A percentile compares a stretch with the other conserved stretches of the same genome.
These are phyloP conservation scores for Tylopilus plumbeoviolaceoides DNA, from an alignment of 768 basidiomycete genomes.

Conservation along the genomic window DNA sequence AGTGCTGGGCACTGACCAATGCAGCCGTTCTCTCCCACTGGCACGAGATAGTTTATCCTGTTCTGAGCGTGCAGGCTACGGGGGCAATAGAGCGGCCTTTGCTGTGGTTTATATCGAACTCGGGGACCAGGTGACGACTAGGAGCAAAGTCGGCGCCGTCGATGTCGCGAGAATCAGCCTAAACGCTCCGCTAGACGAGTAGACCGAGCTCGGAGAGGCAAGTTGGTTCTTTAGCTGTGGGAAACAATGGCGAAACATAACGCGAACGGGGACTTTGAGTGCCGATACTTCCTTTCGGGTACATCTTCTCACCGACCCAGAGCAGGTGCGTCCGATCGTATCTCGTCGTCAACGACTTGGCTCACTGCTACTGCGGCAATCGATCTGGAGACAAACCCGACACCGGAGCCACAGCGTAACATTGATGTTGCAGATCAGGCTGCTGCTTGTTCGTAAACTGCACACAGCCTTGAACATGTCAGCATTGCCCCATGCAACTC, in stretches of 20 bases:
- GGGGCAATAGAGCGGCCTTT: neutral
- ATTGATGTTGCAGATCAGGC: neutral
- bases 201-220: neutral
- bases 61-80: neutral
- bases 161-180: neutral
- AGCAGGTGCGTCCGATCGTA: neutral
- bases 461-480: slow-evolving; percentile 1
- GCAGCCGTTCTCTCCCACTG: neutral
- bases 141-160: neutral
- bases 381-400: neutral
- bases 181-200: neutral
- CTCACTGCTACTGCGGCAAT: too few relatives aligned
- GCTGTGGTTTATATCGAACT: neutral
- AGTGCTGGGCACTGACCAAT: too few relatives aligned
- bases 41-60: neutral
- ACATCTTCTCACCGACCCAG: neutral
- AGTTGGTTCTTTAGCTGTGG: neutral
- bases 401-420: neutral
- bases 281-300: neutral
- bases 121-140: neutral
- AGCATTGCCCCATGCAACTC: neutral
- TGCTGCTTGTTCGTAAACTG: neutral
- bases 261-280: neutral
- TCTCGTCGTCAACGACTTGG: neutral
- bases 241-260: neutral